Base-by-base conservation (phyloP, 148 eudicot species). In the Dysphania ambrosioides region DNA sequence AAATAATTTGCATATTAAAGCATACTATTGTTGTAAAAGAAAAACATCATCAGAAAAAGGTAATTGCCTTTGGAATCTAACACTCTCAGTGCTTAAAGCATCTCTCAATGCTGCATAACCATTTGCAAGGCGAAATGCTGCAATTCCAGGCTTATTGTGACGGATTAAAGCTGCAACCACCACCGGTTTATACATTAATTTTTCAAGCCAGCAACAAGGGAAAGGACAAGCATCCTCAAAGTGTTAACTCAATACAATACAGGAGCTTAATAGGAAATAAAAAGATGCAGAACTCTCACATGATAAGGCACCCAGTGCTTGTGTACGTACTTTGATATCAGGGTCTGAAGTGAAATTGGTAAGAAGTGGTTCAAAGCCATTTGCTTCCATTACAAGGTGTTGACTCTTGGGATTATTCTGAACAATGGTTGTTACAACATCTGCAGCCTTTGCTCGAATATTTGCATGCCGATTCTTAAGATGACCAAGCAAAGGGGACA, bases 401-500 rank as follows among this genome's bases (percentile, higher is more conserved):
- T 95, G 98, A 76, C 98, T 88, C 75, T 35, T 90, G 1, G 98
- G 98, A 68, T 95, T 95, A 77, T 95, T 95, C 76, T 95, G 98
- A 63, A 95, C 98, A 64, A 92, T 80, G 6, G 98, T 95, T 16
- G 92, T 85, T 41, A 95, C 88, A 26, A 95, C 98, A 60, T 95
- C 97, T n/a, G 98, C 97, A 56, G 97, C 98, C 79, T 95, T 95
- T 63, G 98, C 98, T 72, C 96, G 84, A 12, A 95, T 86, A 72
- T 86, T 86, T 23, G 97, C 87, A 82, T 92, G 93, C 30, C 84
- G 75, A 70, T 88, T 92, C 84, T 84, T 92, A 18, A 95, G 80
- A 61, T 92, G 86, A 58, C 82, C 88, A 40, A 95, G 91, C 53
- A 95, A 91, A 68, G 98, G 98, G 55, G 56, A 83, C 84, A 95